Evolutionary conservation across 2,329 filamentous ascomycete genomes (phyloP).

Genomic region (Xylaria sp.): DNA sequence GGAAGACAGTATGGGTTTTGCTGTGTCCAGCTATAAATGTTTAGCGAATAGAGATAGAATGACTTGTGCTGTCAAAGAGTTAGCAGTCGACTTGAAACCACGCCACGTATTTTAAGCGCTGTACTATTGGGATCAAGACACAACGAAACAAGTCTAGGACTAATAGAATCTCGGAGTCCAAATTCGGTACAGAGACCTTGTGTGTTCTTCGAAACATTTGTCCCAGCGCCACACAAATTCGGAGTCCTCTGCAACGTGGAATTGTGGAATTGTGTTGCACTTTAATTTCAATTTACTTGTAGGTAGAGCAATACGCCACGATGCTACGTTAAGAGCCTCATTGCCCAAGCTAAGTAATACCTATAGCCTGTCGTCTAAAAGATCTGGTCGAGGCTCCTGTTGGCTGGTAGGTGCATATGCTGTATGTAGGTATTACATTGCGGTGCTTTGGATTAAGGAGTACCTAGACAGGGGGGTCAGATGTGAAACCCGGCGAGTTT

Average conservation of each 20-base stretch:
- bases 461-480: slow-evolving; percentile 17
- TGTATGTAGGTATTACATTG: background rate
- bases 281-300: background rate
- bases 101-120: slow-evolving; percentile 8
- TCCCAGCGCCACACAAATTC: background rate
- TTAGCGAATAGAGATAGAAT: background rate
- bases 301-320: background rate
- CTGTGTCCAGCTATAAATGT: background rate
- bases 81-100: slow-evolving; percentile 21
- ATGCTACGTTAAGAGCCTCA: background rate
- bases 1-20: background rate
- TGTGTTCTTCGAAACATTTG: slow-evolving; percentile 26
- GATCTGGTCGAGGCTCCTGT: too few relatives aligned
- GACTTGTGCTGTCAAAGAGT: background rate
- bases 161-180: background rate
- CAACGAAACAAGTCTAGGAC: slow-evolving; percentile 11
- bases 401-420: too few relatives aligned
- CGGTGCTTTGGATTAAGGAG: slow-evolving; percentile 1
- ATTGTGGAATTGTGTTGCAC: slow-evolving; percentile 9
- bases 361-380: background rate
- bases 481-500: slow-evolving; percentile 49
- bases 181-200: background rate
- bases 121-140: background rate
- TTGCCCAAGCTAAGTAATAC: slow-evolving; percentile 2
- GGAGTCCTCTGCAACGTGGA: slow-evolving; percentile 5